phyloP scores from a whole-genome alignment of 2,329 filamentous ascomycete species.

The Dactylellina cionopaga region DNA sequence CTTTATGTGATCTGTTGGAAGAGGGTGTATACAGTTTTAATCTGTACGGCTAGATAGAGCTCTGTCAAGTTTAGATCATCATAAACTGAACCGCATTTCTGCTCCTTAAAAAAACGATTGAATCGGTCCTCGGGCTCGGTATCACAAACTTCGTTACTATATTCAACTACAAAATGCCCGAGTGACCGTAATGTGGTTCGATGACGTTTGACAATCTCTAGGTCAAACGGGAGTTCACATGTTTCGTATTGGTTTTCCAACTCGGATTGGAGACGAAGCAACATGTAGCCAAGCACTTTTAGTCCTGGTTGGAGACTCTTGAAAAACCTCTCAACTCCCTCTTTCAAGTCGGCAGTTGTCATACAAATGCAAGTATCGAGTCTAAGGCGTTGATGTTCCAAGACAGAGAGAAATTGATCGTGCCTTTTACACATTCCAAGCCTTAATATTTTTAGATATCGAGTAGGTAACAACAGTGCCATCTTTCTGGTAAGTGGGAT shows the following conservation, averaged over 20 bases:
- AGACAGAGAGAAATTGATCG: background rate
- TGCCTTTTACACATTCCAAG: background rate
- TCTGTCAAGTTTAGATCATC: background rate
- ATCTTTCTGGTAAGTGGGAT: background rate
- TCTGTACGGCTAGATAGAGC: background rate
- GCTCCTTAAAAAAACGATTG: background rate
- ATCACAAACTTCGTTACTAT: background rate
- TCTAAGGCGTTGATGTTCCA: background rate
- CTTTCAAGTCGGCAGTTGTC: background rate
- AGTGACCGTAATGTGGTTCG: background rate
- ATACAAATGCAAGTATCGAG: background rate
- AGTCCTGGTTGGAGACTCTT: background rate
- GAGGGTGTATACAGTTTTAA: background rate
- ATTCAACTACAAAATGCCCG: background rate
- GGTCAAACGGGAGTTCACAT: background rate
- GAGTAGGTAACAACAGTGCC: background rate
- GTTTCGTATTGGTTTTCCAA: background rate
- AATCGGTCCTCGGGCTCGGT: too few relatives aligned
- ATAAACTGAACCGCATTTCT: background rate
- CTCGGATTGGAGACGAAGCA: background rate
- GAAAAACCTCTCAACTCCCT: background rate
- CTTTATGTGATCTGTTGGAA: background rate
- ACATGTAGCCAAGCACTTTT: background rate
- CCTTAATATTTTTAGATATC: background rate
- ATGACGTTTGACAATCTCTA: background rate